Evolutionary conservation across 768 basidiomycete species (phyloP).

Genomic region (Suillus fuscotomentosus): DNA sequence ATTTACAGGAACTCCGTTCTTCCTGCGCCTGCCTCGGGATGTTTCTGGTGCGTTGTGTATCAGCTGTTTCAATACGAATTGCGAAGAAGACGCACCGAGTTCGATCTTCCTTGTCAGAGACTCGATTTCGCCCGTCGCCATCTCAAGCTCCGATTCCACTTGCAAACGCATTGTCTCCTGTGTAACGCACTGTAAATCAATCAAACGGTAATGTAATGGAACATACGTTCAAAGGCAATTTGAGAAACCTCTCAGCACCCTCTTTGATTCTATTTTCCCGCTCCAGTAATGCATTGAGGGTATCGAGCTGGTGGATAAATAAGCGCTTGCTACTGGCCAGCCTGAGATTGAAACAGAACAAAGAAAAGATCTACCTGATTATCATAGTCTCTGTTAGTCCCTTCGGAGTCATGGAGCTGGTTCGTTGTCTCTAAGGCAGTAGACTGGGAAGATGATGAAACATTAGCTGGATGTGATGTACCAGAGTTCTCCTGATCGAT

Average conservation of each 20-base stretch:
- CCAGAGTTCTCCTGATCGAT: slow-evolving; percentile 29
- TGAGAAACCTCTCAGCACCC: slow-evolving; percentile 87
- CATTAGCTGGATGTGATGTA: slow-evolving; percentile 23
- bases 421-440: slow-evolving; percentile 24
- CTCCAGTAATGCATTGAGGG: slow-evolving; percentile 64
- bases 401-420: slow-evolving; percentile 24
- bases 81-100: slow-evolving; percentile 33
- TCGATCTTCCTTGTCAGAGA: slow-evolving; percentile 53
- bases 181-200: slow-evolving; percentile 16
- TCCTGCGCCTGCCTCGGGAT: slow-evolving; percentile 31
- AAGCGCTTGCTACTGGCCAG: not conserved
- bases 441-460: slow-evolving; percentile 30
- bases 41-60: slow-evolving; percentile 27
- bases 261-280: slow-evolving; percentile 84
- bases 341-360: not conserved
- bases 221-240: slow-evolving; percentile 56
- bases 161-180: slow-evolving; percentile 62
- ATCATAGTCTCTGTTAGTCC: slow-evolving; percentile 18
- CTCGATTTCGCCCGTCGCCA: slow-evolving; percentile 72
- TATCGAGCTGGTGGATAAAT: slow-evolving; percentile 50
- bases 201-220: not conserved
- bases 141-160: slow-evolving; percentile 76
- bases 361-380: slow-evolving; percentile 26
- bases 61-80: not conserved
- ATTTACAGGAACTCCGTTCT: slow-evolving; percentile 19